phyloP scores from a whole-genome alignment of 23 red algal species.

The Cyanidium caldarium region DNA sequence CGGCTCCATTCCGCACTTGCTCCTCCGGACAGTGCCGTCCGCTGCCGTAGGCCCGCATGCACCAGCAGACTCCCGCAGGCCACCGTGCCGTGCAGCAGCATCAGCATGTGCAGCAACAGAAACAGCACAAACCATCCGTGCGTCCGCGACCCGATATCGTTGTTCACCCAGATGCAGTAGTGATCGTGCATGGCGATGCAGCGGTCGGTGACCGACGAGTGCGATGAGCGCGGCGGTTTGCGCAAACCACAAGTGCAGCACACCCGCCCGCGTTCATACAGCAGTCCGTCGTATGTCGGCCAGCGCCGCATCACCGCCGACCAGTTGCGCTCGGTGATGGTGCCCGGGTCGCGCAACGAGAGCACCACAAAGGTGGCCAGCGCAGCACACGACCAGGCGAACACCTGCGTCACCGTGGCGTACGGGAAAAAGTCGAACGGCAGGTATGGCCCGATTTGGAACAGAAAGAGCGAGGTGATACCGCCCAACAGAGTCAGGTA shows the following conservation, averaged over 20 bases:
- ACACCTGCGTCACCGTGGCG: neutral
- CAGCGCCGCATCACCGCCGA: neutral
- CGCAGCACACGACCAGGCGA: neutral
- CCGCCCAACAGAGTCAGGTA: neutral
- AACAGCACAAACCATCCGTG: constrained; percentile 47
- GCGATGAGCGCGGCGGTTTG: neutral
- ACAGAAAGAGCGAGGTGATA: neutral
- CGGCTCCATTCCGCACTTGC: too few species aligned
- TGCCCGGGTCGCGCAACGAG: neutral
- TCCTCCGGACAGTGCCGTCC: neutral
- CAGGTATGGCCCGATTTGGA: neutral
- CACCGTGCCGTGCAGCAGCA: constrained; percentile 21
- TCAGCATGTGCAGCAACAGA: constrained; percentile 35
- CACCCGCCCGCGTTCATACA: neutral
- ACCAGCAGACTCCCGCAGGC: neutral
- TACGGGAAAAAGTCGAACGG: neutral
- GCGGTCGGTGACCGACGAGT: neutral
- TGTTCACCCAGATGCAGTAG: constrained; percentile 80
- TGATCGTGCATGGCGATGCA: constrained; percentile 37
- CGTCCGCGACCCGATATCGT: constrained; percentile 54
- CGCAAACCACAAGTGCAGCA: neutral
- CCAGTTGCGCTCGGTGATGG: neutral
- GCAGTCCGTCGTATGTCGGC: neutral
- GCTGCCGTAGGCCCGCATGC: neutral
- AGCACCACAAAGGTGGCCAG: neutral